Percentiles rank a stretch among this genome's conserved stretches.
These are phyloP conservation scores for Speleostelium caveatum DNA, from an alignment of 78 protist species.

Conservation along the genomic window DNA sequence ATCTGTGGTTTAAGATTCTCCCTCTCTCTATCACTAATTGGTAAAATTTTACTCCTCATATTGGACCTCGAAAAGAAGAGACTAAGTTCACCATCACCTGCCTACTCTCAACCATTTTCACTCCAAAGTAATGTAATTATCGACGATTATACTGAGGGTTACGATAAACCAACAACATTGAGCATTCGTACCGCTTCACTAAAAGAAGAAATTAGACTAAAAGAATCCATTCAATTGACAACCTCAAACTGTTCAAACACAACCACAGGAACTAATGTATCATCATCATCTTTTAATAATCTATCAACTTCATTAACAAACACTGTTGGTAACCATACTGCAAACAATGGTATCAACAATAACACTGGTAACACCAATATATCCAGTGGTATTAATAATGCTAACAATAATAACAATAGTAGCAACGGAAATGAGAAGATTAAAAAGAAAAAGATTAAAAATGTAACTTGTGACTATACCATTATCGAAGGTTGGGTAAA, in stretches of 20 bases:
- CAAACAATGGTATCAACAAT: background rate
- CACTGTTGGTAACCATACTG: no score
- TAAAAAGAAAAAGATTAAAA: background rate
- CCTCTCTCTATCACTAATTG: background rate
- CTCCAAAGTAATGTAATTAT: no score
- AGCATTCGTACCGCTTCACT: no score
- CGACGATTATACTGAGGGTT: no score
- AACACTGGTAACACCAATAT: background rate
- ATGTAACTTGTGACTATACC: background rate
- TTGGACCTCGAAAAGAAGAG: constrained; percentile 6
- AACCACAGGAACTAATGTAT: no score
- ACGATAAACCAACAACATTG: no score
- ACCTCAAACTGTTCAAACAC: no score
- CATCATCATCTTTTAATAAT: no score
- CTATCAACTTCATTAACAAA: no score
- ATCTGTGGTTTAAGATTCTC: constrained; percentile 4
- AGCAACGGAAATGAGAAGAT: background rate
- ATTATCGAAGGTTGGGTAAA: constrained; percentile 29
- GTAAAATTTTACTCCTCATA: background rate
- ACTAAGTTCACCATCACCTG: background rate
- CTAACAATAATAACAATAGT: background rate
- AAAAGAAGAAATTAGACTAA: no score
- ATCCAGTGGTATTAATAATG: background rate
- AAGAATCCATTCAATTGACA: no score
- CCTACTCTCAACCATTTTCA: no score